These are phyloP conservation scores for Cryptococcus hybrid DNA, from an alignment of 1,284 basidiomycete genomes.

Conservation along the genomic window DNA sequence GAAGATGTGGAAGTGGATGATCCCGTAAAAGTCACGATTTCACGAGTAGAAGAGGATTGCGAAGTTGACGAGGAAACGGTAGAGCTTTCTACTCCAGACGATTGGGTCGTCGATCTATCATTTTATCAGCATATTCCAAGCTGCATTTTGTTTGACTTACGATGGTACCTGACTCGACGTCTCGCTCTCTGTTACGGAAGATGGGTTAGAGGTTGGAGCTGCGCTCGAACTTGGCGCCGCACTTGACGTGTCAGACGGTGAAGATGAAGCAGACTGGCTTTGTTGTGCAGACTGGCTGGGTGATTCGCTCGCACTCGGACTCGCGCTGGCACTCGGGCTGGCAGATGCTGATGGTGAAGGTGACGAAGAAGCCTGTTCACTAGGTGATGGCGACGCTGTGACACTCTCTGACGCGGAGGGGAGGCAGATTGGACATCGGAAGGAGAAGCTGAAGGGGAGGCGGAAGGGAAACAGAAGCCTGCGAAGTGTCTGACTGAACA, in stretches of 20 bases:
- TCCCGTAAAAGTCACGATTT: background rate
- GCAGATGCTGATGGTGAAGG: conserved; percentile 7
- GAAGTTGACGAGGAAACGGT: conserved; percentile 5
- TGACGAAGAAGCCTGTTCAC: background rate
- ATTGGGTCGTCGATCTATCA: background rate
- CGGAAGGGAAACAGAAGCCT: conserved; percentile 2
- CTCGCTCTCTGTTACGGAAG: background rate
- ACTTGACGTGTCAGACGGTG: conserved; percentile 1
- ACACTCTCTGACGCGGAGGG: conserved; percentile 1
- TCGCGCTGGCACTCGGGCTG: background rate
- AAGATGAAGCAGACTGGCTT: background rate
- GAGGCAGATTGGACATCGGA: background rate
- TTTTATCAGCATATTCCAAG: background rate
- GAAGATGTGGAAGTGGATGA: background rate
- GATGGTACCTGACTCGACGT: background rate
- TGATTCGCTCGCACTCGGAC: background rate
- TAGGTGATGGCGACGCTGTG: conserved; percentile 6
- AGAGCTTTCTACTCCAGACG: conserved; percentile 4
- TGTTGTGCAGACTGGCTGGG: conserved; percentile 4
- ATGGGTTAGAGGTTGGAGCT: background rate
- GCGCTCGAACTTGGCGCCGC: conserved; percentile 6
- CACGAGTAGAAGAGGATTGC: background rate
- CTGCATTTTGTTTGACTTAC: background rate
- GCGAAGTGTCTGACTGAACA: background rate
- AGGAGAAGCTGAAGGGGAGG: conserved; percentile 3